A percentile compares a stretch with the other conserved stretches of the same genome.
Conservation (phyloP, 371 early-diverging fungal species). For the Aphelidium insulamus region DNA sequence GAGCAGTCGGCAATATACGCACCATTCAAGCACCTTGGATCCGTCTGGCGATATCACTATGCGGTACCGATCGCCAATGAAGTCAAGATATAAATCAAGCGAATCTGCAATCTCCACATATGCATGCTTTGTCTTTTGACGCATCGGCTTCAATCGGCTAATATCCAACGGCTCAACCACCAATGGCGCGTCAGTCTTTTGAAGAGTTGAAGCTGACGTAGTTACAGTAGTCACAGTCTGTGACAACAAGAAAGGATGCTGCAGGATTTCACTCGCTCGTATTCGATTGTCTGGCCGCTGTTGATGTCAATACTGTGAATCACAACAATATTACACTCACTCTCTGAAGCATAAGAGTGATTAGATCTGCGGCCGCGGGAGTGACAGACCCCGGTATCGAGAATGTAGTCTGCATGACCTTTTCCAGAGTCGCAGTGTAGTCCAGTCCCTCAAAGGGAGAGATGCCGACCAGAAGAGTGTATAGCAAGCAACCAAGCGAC, state of each 20-base stretch:
- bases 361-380: too few relatives aligned
- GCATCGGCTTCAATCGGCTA: conserved; percentile 16
- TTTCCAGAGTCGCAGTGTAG: too few relatives aligned
- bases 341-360: too few relatives aligned
- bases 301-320: too few relatives aligned
- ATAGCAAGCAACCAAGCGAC: conserved; percentile 38
- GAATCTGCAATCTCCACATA: conserved; percentile 9
- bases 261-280: conserved; percentile 3
- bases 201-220: too few relatives aligned
- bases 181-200: too few relatives aligned
- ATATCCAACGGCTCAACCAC: conserved; percentile 15
- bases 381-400: too few relatives aligned
- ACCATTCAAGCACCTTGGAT: conserved; percentile 3
- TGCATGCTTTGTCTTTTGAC: conserved; percentile 22
- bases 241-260: conserved; percentile 7
- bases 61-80: conserved; percentile 10
- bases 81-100: conserved; percentile 16
- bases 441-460: conserved; percentile 44
- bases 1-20: background rate
- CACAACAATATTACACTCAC: too few relatives aligned
- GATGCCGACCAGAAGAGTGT: conserved; percentile 34
- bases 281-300: conserved; percentile 19
- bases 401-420: too few relatives aligned
- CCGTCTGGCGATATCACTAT: conserved; percentile 15
- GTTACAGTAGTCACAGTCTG: conserved; percentile 1